Base-by-base conservation (phyloP, 176 grass and related monocot genomes). In the Triticum monococcum region DNA sequence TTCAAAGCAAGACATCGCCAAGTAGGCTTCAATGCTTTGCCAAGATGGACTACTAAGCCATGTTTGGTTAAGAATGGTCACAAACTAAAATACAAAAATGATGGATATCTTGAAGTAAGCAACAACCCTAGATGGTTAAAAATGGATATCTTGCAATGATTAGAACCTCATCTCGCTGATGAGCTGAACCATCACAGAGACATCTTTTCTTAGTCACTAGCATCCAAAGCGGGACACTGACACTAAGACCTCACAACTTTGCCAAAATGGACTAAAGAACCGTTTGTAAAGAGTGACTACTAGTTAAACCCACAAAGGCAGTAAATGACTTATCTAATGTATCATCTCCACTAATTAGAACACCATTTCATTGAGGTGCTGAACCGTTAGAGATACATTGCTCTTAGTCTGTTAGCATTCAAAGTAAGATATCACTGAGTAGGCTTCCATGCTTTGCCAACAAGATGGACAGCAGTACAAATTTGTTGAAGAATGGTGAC, bases 341-440 rank as follows among this genome's bases (percentile, higher is more conserved):
- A 6, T 85, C 88, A 69, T 68, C 82, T 52, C 75, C 35, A 88
- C 82, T 71, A 59, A 75, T 78, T 82, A 79, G 36, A 64, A 67
- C 78, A 73, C 62, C 52, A 93, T 77, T 65, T 64, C 4, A 43
- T 59, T 25, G 13, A 81, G 74, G 77, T 11, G 13, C 59, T 71
- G 43, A 92, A 89, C 40, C 22, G 43, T 78, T 72, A 46, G 82
- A 80, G 78, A 88, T 75, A 90, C 8, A 36, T 32, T 81, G 37
- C 23, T 90, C 23, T 81, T 18, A 94, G 92, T 91, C 86, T 86
- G 89, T 89, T 94, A 91, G 89, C 92, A 94, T 94, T 94, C 92
- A 91, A 94, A 94, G 82, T 79, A 86, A 80, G 82, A 69, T 84
- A 91, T 85, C 78, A 72, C 78, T 72, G 33, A 64, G 70, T 74